These are phyloP conservation scores for Conidiobolus incongruus DNA, from an alignment of 371 early-diverging fungal genomes.

Conservation along the genomic window DNA sequence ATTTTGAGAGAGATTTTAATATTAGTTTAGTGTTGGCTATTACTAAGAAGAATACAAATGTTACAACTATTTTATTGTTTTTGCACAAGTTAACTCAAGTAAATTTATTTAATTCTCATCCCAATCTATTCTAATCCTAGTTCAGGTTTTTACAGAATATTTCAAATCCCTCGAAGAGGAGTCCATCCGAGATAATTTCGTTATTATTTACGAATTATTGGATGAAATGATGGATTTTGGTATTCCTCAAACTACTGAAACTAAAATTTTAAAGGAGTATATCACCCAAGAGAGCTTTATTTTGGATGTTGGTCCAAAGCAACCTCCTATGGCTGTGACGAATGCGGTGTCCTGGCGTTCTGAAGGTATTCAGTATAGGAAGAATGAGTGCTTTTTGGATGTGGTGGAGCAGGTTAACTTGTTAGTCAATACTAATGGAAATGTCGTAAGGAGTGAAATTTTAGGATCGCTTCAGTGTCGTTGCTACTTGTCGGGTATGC, in stretches of 20 bases:
- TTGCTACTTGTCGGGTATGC: conserved; percentile 92
- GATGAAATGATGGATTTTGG: conserved; percentile 99
- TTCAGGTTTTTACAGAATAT: conserved; percentile 79
- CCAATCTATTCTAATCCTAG: not conserved
- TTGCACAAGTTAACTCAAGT: conserved; percentile 75
- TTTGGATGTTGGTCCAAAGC: conserved; percentile 30
- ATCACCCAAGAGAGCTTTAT: conserved; percentile 95
- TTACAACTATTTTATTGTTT: conserved; percentile 82
- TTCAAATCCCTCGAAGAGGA: conserved; percentile 97
- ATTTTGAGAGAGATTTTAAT: not conserved
- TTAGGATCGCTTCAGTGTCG: conserved; percentile 91
- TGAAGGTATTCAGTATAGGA: conserved; percentile 89
- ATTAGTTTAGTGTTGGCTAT: conserved; percentile 56
- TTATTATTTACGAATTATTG: conserved; percentile 88
- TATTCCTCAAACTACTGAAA: conserved; percentile 94
- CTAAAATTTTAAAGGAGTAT: conserved; percentile 92
- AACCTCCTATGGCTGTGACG: conserved; percentile 91
- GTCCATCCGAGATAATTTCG: conserved; percentile 86
- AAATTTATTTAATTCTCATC: not conserved
- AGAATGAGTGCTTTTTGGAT: conserved; percentile 96
- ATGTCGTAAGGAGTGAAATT: conserved; percentile 87
- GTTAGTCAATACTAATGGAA: conserved; percentile 81
- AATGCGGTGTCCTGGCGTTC: conserved; percentile 96
- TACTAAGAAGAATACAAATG: conserved; percentile 92
- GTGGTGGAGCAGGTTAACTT: conserved; percentile 94